A percentile compares a stretch with the other conserved stretches of the same genome.
phyloP scores from a whole-genome alignment of 2,329 filamentous ascomycete species.

The Trichoderma afroharzianum region DNA sequence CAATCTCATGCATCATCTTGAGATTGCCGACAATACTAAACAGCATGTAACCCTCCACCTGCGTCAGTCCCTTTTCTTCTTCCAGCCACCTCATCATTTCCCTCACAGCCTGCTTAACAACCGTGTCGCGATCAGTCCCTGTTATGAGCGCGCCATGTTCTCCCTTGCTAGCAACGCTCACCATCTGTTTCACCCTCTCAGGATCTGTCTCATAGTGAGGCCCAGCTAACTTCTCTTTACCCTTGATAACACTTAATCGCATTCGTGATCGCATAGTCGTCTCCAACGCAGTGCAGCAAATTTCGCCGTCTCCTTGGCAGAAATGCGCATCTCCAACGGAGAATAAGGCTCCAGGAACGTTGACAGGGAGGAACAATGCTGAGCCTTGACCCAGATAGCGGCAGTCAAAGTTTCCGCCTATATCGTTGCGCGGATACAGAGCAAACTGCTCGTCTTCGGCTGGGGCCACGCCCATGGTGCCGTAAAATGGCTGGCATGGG shows the following conservation, averaged over 20 bases:
- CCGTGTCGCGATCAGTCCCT: slow-evolving; percentile 45
- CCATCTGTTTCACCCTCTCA: slow-evolving; percentile 1
- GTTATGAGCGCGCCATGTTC: slow-evolving; percentile 45
- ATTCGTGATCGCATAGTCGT: slow-evolving; percentile 48
- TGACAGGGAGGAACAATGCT: slow-evolving; percentile 26
- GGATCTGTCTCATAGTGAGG: slow-evolving; percentile 44
- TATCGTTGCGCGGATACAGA: slow-evolving; percentile 45
- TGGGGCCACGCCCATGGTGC: slow-evolving; percentile 50
- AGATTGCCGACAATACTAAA: slow-evolving; percentile 48
- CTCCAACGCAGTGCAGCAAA: slow-evolving; percentile 55
- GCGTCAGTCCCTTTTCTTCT: slow-evolving; percentile 41
- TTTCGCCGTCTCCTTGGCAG: slow-evolving; percentile 52
- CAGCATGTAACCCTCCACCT: slow-evolving; percentile 50
- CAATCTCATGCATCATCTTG: slow-evolving; percentile 37
- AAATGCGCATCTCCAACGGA: slow-evolving; percentile 44
- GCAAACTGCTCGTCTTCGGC: slow-evolving; percentile 44
- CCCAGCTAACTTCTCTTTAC: slow-evolving; percentile 42
- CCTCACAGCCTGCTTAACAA: slow-evolving; percentile 45
- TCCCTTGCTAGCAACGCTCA: background rate
- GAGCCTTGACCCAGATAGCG: slow-evolving; percentile 45
- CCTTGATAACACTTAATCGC: slow-evolving; percentile 46
- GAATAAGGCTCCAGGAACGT: background rate
- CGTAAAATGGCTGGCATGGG: slow-evolving; percentile 49
- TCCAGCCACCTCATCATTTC: slow-evolving; percentile 48
- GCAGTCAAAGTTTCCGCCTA: slow-evolving; percentile 55